Evolutionary conservation across 2,329 filamentous ascomycete genomes (phyloP).

Genomic region (Knoxdaviesia proteae): DNA sequence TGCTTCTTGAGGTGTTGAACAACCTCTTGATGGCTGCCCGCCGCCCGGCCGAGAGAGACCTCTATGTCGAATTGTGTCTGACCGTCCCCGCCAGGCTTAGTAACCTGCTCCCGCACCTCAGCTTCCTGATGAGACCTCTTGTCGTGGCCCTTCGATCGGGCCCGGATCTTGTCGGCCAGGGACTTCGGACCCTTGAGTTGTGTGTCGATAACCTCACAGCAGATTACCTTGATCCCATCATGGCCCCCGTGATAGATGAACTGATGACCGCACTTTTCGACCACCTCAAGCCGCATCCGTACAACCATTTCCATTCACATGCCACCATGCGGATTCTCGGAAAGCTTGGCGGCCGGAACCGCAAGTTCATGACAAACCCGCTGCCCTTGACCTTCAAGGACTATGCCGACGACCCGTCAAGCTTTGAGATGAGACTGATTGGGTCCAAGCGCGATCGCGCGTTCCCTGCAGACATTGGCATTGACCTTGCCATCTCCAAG

Average conservation of each 20-base stretch:
- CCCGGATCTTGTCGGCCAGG: constrained; percentile 85
- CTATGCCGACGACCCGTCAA: constrained; percentile 72
- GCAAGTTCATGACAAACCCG: constrained; percentile 84
- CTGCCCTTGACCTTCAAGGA: constrained; percentile 65
- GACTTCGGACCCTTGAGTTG: constrained; percentile 76
- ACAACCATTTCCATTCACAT: constrained; percentile 93
- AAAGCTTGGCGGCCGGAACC: constrained; percentile 84
- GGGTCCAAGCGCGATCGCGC: constrained; percentile 76
- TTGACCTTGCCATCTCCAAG: constrained; percentile 76
- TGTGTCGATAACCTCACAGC: constrained; percentile 97
- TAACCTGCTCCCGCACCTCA: constrained; percentile 84
- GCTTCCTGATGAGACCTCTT: constrained; percentile 88
- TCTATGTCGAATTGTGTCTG: constrained; percentile 91
- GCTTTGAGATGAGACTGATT: constrained; percentile 73
- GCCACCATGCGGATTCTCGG: constrained; percentile 95
- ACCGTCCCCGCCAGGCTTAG: constrained; percentile 89
- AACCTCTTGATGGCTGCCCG: constrained; percentile 78
- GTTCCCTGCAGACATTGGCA: constrained; percentile 68
- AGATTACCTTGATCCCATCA: constrained; percentile 94
- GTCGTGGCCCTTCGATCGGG: constrained; percentile 88
- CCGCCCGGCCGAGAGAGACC: constrained; percentile 74
- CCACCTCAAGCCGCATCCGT: constrained; percentile 79
- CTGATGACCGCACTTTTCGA: constrained; percentile 96
- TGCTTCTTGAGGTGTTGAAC: constrained; percentile 93
- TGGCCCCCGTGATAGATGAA: constrained; percentile 97